A percentile compares a stretch with the other conserved stretches of the same genome.
Conservation (phyloP, 495 filamentous ascomycete species). For the Hypoxylon rickii region DNA sequence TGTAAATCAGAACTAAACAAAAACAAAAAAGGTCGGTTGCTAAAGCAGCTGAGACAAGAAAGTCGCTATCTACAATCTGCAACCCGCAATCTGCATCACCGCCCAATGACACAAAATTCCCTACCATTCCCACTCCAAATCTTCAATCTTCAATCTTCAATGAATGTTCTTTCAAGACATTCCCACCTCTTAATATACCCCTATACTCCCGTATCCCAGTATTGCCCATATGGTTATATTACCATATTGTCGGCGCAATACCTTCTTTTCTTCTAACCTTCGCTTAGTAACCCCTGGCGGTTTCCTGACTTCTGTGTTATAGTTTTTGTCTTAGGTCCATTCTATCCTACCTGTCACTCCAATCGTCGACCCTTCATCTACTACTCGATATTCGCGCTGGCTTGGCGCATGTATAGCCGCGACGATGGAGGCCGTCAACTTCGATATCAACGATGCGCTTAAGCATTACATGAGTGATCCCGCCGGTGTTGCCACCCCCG, state of each 20-base stretch:
- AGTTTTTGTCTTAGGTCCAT: too few species aligned
- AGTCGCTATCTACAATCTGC: neutral
- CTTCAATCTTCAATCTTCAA: too few species aligned
- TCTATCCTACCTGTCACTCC: too few species aligned
- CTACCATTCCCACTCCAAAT: too few species aligned
- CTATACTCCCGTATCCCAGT: too few species aligned
- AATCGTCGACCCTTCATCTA: neutral
- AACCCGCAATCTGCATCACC: neutral
- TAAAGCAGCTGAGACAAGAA: constrained; percentile 31
- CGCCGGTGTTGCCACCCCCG: constrained; percentile 76
- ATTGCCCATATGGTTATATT: too few species aligned
- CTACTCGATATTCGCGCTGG: constrained; percentile 8
- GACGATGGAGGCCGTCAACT: constrained; percentile 77
- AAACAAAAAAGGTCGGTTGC: constrained; percentile 53
- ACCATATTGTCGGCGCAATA: neutral
- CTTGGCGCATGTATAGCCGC: constrained; percentile 29
- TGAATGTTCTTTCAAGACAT: too few species aligned
- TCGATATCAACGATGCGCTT: constrained; percentile 94
- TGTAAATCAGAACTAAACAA: constrained; percentile 39
- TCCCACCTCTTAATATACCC: too few species aligned
- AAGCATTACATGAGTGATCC: constrained; percentile 96
- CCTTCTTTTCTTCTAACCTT: constrained; percentile 1
- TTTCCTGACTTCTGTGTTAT: too few species aligned
- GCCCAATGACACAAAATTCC: neutral
- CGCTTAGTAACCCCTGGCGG: neutral